These are phyloP conservation scores for Trifolium subterraneum DNA, from an alignment of 306 rosid species.

Conservation along the genomic window DNA sequence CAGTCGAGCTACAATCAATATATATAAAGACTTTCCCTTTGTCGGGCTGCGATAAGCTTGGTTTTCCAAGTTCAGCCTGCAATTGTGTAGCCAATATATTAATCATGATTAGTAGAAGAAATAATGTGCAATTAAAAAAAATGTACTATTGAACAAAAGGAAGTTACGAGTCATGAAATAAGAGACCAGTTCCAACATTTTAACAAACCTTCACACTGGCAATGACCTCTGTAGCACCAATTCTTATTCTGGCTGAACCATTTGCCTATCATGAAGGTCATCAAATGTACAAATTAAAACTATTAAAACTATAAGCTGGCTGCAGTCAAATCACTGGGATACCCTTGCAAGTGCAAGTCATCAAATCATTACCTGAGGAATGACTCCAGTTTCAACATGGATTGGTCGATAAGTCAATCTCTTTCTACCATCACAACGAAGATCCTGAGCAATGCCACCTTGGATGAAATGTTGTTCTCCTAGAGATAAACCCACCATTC, in stretches of 20 bases:
- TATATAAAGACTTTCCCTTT: slow-evolving; percentile 75
- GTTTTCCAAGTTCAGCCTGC: slow-evolving; percentile 97
- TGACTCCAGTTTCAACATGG: slow-evolving; percentile 76
- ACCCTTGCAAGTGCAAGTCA: slow-evolving; percentile 17
- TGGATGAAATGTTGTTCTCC: slow-evolving; percentile 75
- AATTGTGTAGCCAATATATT: slow-evolving; percentile 39
- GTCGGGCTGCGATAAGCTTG: slow-evolving; percentile 65
- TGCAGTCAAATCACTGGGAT: neutral
- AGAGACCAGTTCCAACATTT: slow-evolving; percentile 24
- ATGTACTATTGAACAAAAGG: slow-evolving; percentile 9
- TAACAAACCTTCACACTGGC: slow-evolving; percentile 83
- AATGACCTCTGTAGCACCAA: slow-evolving; percentile 85
- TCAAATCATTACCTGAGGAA: slow-evolving; percentile 65
- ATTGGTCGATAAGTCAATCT: slow-evolving; percentile 73
- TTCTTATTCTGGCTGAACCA: slow-evolving; percentile 85
- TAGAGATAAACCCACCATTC: slow-evolving; percentile 75
- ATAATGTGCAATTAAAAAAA: slow-evolving; percentile 9
- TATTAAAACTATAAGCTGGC: neutral
- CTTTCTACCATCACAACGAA: slow-evolving; percentile 88
- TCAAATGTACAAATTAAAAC: slow-evolving; percentile 20
- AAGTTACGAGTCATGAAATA: neutral
- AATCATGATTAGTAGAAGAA: slow-evolving; percentile 32
- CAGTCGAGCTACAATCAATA: slow-evolving; percentile 82
- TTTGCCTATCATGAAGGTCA: slow-evolving; percentile 61
- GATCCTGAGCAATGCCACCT: slow-evolving; percentile 89